Conservation (phyloP, 2,329 filamentous ascomycete species). For the Aspergillus japonicus region DNA sequence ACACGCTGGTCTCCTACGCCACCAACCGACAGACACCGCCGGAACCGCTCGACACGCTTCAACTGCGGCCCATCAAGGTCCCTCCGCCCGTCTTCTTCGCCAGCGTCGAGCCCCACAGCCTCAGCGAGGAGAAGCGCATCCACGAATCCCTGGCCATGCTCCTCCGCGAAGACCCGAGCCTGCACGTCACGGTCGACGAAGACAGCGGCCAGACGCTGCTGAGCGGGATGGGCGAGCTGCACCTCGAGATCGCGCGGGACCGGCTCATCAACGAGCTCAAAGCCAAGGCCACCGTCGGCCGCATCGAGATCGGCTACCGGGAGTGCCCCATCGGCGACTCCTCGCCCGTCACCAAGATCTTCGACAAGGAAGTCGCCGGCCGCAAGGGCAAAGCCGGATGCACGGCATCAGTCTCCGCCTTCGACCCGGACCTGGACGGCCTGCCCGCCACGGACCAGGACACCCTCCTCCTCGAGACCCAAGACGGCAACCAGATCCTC, state of each 20-base stretch:
- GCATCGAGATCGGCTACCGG: constrained; percentile 92
- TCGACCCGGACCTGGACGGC: constrained; percentile 37
- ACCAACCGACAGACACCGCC: constrained; percentile 65
- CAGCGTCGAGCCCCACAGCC: constrained; percentile 78
- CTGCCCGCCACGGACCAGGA: constrained; percentile 20
- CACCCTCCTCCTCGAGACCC: constrained; percentile 42
- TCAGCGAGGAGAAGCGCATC: constrained; percentile 76
- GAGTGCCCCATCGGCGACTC: constrained; percentile 69
- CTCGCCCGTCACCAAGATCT: constrained; percentile 58
- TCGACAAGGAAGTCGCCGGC: constrained; percentile 77
- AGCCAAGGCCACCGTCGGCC: constrained; percentile 78
- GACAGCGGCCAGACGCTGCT: constrained; percentile 92
- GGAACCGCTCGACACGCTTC: constrained; percentile 68
- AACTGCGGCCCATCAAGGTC: constrained; percentile 82
- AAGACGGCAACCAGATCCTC: constrained; percentile 70
- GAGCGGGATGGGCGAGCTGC: constrained; percentile 93
- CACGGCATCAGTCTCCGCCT: constrained; percentile 64
- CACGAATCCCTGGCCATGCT: constrained; percentile 73
- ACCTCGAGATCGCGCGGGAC: constrained; percentile 89
- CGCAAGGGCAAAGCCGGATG: constrained; percentile 77
- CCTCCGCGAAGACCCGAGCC: constrained; percentile 86
- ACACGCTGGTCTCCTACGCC: constrained; percentile 78
- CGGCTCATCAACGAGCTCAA: constrained; percentile 86
- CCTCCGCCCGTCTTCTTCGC: constrained; percentile 95
- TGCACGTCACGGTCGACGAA: constrained; percentile 79